Base-by-base conservation (phyloP, 495 filamentous ascomycete species). In the Penicillium fimorum region DNA sequence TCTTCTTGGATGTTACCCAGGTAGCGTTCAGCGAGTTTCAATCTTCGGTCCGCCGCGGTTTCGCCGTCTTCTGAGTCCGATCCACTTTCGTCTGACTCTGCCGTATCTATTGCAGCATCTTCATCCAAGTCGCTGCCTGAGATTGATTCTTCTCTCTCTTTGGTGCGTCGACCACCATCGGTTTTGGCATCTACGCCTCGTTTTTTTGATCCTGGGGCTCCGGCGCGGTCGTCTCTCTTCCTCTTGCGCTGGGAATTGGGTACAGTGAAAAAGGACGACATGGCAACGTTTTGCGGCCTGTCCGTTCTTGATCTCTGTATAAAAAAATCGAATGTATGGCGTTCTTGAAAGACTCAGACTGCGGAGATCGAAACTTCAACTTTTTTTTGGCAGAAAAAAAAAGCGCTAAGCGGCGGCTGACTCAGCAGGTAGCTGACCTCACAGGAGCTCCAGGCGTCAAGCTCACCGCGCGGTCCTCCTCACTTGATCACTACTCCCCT, bases 11-110 rank as follows among this genome's bases (percentile, higher is more conserved):
- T 86, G 66, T 95, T 96, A 17, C 95, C 88, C 44, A 98, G 79
- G 70, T 97, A 97, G 59, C 89, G 86, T 74, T 97, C 91, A 9
- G 94, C 94, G 35, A 98, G 83, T 63, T 92, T 86, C 62, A 96
- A 70, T 55, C 94, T 82, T 70, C 89, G 86, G 64, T 96, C 90
- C 55, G 89, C 90, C 3, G 86, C 90, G 12, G 94, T 97, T 73
- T 97, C 95, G 61, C 83, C 79, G 18, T 84, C 84, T 38, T 83
- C 79, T 3, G 77, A 77, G 54, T 74, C 81, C 7, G 80, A 84
- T 40, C 74, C 78, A 50, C 67, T 73, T 32, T 76, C 77, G 5
- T 70, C 77, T 9, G 78, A 79, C 29, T 69, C 65, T 43, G 58
- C 69, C 22, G 74, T 73, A 0, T 67, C 72, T 15, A 75, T 71